Evolutionary conservation across 495 filamentous ascomycete genomes (phyloP).

Genomic region (Aspergillus egyptiacus): DNA sequence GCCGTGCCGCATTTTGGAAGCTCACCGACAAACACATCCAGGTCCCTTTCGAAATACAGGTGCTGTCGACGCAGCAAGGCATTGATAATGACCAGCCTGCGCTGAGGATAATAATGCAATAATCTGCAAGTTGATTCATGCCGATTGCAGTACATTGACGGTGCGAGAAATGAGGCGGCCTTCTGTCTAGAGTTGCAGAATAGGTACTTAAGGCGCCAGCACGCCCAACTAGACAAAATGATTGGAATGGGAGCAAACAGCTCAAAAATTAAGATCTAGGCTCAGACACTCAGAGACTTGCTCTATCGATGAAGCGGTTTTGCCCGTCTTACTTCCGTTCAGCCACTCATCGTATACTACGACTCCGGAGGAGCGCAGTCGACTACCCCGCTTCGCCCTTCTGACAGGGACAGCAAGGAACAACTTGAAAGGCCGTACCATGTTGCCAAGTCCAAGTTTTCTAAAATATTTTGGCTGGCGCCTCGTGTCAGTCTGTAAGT

Average conservation of each 20-base stretch:
- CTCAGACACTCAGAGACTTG: background rate
- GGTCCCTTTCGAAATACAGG: constrained; percentile 2
- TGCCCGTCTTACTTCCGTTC: constrained; percentile 7
- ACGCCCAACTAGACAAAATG: background rate
- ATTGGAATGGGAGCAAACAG: background rate
- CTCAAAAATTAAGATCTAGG: background rate
- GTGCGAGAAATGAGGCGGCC: background rate
- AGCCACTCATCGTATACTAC: constrained; percentile 6
- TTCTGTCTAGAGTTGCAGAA: background rate
- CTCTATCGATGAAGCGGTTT: constrained; percentile 1
- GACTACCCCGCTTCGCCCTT: constrained; percentile 16
- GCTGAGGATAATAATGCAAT: background rate
- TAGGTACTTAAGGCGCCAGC: constrained; percentile 2
- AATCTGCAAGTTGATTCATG: constrained; percentile 14
- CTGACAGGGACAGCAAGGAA: constrained; percentile 10
- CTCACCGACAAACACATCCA: background rate
- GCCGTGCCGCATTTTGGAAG: background rate
- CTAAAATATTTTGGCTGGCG: background rate
- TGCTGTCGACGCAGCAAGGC: background rate
- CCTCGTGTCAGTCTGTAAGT: constrained; percentile 22
- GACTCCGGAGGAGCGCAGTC: background rate
- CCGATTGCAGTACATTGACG: background rate
- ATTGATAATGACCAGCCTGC: background rate
- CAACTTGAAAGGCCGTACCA: too few relatives aligned
- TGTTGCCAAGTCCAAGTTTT: constrained; percentile 25